Evolutionary conservation across 1,284 basidiomycete genomes (phyloP).

Genomic region (Trametes polyzona): DNA sequence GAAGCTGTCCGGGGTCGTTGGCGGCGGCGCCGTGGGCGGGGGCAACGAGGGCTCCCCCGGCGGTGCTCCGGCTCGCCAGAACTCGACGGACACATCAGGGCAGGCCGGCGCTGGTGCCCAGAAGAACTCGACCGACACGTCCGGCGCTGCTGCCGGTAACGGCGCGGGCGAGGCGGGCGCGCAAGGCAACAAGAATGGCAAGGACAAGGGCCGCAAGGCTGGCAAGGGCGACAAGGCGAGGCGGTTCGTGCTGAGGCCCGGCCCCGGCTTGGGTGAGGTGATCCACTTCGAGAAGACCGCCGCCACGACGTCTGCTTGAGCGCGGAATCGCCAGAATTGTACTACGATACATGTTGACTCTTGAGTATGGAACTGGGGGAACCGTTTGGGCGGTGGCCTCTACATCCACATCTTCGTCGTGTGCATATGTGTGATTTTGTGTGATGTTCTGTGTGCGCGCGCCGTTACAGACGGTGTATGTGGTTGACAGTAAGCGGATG

Average conservation of each 20-base stretch:
- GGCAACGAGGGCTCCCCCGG: background rate
- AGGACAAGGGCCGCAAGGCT: background rate
- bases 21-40: slow-evolving; percentile 4
- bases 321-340: slow-evolving; percentile 1
- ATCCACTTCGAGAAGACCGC: background rate
- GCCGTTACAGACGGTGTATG: background rate
- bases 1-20: slow-evolving; percentile 43
- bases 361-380: slow-evolving; percentile 18
- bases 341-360: slow-evolving; percentile 14
- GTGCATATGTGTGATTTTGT: background rate
- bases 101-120: too few relatives aligned
- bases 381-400: slow-evolving; percentile 12
- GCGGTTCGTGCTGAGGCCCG: background rate
- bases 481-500: background rate
- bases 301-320: background rate
- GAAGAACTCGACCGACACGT: slow-evolving; percentile 5
- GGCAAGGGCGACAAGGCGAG: background rate
- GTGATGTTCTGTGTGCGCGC: background rate
- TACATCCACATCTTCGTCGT: too few relatives aligned
- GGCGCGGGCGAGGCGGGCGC: slow-evolving; percentile 2
- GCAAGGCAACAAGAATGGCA: slow-evolving; percentile 3
- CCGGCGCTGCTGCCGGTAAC: background rate
- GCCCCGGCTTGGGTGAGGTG: background rate
- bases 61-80: background rate
- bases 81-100: slow-evolving; percentile 4